phyloP scores from a whole-genome alignment of 78 protist genomes.

The Polysphondylium violaceum region DNA sequence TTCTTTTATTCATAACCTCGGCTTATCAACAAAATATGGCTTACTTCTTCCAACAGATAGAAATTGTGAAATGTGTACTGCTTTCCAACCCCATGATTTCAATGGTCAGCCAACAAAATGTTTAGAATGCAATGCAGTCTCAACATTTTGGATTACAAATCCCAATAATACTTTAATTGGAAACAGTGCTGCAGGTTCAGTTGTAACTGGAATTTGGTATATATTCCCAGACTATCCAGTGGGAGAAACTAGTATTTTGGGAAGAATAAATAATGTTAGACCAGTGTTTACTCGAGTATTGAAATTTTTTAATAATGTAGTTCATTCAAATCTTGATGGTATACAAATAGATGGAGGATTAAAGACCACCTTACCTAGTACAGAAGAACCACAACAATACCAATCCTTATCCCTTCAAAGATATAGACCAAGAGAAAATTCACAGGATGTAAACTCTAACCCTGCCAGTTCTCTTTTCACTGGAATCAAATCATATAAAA shows the following conservation, averaged over 20 bases:
- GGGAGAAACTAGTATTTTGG: neutral
- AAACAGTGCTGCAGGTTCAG: constrained; percentile 66
- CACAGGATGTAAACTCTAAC: neutral
- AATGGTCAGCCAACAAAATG: constrained; percentile 55
- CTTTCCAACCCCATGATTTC: constrained; percentile 12
- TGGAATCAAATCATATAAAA: constrained; percentile 29
- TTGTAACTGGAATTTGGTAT: constrained; percentile 41
- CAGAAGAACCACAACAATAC: neutral
- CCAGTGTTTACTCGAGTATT: neutral
- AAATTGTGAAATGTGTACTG: constrained; percentile 47
- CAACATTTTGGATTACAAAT: constrained; percentile 75
- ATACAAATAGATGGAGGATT: constrained; percentile 23
- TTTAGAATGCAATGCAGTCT: constrained; percentile 42
- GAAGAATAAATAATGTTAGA: neutral
- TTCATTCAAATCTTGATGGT: constrained; percentile 23
- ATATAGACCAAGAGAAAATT: constrained; percentile 30
- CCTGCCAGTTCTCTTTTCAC: neutral
- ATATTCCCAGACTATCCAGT: constrained; percentile 56
- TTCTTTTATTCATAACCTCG: constrained; percentile 18
- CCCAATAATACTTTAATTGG: constrained; percentile 6
- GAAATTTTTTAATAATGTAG: constrained; percentile 19
- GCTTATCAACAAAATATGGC: constrained; percentile 11
- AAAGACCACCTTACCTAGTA: neutral
- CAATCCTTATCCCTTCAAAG: neutral
- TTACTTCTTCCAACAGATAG: constrained; percentile 56